Evolutionary conservation across 2,329 filamentous ascomycete species (phyloP), one percentile per base, ranked within the genome.

Genomic region (Whalleya microplaca): DNA sequence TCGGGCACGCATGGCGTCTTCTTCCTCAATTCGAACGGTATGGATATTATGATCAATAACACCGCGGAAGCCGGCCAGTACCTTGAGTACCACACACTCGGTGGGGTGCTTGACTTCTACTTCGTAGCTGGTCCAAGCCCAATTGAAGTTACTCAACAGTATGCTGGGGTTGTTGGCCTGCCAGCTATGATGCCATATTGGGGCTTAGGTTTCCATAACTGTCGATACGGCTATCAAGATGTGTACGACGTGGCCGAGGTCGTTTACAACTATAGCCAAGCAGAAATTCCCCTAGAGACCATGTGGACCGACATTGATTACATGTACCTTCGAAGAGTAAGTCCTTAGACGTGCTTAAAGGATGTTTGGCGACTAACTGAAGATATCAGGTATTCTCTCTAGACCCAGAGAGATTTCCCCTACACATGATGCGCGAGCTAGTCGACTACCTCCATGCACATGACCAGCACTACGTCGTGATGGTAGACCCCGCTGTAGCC

Each of bases 391-490:
- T 89, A 45, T 90, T 91, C 68, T 86, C 85, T 0, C 74, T 86
- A 0, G 88, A 91, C 59, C 82, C 84, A 0, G 78, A 85, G 2
- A 76, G 87, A 29, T 91, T 87, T 67, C 82, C 87, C 0, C 67
- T 89, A 5, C 53, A 78, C 0, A 80, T 82, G 70, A 82, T 92
- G 77, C 85, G 83, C 40, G 81, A 88, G 63, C 74, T 92, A 1
- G 85, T 89, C 20, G 76, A 82, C 37, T 83, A 88, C 20, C 79
- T 95, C 0, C 89, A 92, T 66, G 71, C 74, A 6, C 81, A 85
- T 53, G 73, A 89, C 42, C 89, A 92, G 69, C 82, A 89, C 45
- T 91, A 90, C 61, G 81, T 91, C 27, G 75, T 93, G 45, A 95
- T 95, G 85, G 88, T 94, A 1, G 91, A 95, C 63, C 88, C 88